Base-by-base conservation (phyloP, 2,329 filamentous ascomycete genomes). In the Myriangium duriaei region DNA sequence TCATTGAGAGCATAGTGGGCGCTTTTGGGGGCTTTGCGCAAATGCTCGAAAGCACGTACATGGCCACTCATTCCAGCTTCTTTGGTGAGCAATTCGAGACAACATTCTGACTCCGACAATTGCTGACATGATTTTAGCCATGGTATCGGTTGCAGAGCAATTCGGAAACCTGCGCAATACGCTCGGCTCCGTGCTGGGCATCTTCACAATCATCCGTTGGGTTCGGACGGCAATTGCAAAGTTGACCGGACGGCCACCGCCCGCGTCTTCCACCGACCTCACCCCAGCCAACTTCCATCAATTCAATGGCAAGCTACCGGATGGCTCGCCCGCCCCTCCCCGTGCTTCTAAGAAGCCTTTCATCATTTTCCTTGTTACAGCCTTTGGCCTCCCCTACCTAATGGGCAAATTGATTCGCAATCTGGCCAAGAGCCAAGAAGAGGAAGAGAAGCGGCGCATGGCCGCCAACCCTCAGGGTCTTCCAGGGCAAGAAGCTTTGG, bases 11-110 rank as follows among this genome's bases (percentile, higher is more conserved):
- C 50, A 82, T 98, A 41, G 91, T 98, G 11, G 84, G 85, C 15
- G 87, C 91, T 2, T 98, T 98, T 66, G 87, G 87, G 13, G 91
- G 92, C 0, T 96, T 98, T 56, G 85, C 92, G 10, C 91, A 98
- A 66, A 98, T 98, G 91, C 71, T 98, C 17, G 91, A 98, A 64
- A 96, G 91, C 67, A 96, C 91, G 9, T 98, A 95, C 53, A 98
- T 98, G 92, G 91, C 92, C 18, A 98, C 91, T 0, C 91, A 98
- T 61, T 95, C 87, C 4, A 94, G 85, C 38, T 98, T 98, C 62
- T 98, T 96, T 54, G 87, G 86, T 94, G 72, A 52, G 80, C 62
- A 11, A 36, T 14, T 17, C n/a, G 19, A 29, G 9, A 35, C 24
- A 32, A 7, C 42, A 46, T 30, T 6, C 3, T 26, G 6, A n/a